These are phyloP conservation scores for Agapanthus africanus DNA, from an alignment of 106 monocot genomes.

Conservation along the genomic window DNA sequence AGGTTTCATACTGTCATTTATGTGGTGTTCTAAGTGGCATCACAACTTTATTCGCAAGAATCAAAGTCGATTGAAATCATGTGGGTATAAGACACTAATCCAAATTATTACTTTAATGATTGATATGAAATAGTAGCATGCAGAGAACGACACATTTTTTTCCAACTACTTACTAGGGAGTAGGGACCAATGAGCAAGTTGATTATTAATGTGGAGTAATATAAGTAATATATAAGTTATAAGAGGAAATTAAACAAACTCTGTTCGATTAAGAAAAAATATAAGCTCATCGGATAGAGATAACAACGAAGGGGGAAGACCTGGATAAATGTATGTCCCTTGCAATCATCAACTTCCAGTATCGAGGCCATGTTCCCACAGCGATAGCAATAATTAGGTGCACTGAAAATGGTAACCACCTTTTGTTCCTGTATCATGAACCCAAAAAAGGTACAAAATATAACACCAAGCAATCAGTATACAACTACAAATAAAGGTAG, in stretches of 20 bases:
- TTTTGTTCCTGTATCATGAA: constrained; percentile 80
- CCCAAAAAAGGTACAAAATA: background rate
- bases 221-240: no score
- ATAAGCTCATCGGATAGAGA: no score
- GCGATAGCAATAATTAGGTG: constrained; percentile 98
- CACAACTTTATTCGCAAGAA: background rate
- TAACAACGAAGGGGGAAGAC: constrained; percentile 19
- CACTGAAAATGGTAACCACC: constrained; percentile 99
- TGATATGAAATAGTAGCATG: no score
- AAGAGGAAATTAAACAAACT: no score
- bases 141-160: no score
- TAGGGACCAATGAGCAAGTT: no score
- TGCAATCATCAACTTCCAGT: constrained; percentile 98
- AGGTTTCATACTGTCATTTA: background rate
- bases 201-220: no score
- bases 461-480: background rate
- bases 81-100: no score
- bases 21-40: background rate
- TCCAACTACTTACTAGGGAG: no score
- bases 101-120: no score
- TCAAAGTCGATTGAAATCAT: no score
- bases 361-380: constrained; percentile 99
- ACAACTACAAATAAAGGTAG: background rate
- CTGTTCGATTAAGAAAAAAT: no score
- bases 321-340: constrained; percentile 97